phyloP scores from a whole-genome alignment of 768 basidiomycete species.

The Tubosaeta brunneosetosa region DNA sequence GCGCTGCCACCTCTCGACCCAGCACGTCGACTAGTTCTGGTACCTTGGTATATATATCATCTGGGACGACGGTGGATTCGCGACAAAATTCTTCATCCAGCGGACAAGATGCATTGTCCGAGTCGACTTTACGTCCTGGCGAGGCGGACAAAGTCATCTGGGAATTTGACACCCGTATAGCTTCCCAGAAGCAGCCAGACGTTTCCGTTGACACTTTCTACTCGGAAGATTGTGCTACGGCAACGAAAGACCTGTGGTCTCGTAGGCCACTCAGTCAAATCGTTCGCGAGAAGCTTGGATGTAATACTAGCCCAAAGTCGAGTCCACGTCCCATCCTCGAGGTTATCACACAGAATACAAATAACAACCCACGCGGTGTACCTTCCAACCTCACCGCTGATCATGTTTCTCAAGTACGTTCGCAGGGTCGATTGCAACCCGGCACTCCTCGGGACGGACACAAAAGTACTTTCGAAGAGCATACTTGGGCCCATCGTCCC shows the following conservation, averaged over 20 bases:
- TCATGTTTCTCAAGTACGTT: constrained; percentile 12
- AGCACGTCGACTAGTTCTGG: constrained; percentile 31
- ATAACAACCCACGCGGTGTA: constrained; percentile 11
- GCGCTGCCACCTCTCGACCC: constrained; percentile 43
- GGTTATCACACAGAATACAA: constrained; percentile 24
- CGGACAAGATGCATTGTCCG: constrained; percentile 31
- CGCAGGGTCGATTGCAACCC: constrained; percentile 15
- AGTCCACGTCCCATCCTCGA: constrained; percentile 29
- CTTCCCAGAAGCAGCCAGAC: constrained; percentile 17
- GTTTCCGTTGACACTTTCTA: constrained; percentile 16
- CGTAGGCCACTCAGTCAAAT: constrained; percentile 30
- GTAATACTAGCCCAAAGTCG: constrained; percentile 13
- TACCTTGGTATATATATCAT: constrained; percentile 23
- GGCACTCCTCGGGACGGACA: constrained; percentile 28
- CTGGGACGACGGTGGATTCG: constrained; percentile 25
- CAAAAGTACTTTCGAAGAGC: constrained; percentile 56
- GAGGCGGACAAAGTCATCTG: constrained; percentile 29
- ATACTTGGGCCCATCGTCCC: constrained; percentile 87
- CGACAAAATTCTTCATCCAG: constrained; percentile 26
- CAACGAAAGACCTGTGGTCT: constrained; percentile 29
- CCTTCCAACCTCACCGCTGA: constrained; percentile 18
- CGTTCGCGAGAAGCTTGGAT: constrained; percentile 12
- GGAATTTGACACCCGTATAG: constrained; percentile 21
- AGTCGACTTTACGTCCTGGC: constrained; percentile 32
- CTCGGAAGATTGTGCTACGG: constrained; percentile 29